Evolutionary conservation across 495 filamentous ascomycete species (phyloP), one percentile per base, ranked within the genome.

Genomic region (Aspergillus baeticus): DNA sequence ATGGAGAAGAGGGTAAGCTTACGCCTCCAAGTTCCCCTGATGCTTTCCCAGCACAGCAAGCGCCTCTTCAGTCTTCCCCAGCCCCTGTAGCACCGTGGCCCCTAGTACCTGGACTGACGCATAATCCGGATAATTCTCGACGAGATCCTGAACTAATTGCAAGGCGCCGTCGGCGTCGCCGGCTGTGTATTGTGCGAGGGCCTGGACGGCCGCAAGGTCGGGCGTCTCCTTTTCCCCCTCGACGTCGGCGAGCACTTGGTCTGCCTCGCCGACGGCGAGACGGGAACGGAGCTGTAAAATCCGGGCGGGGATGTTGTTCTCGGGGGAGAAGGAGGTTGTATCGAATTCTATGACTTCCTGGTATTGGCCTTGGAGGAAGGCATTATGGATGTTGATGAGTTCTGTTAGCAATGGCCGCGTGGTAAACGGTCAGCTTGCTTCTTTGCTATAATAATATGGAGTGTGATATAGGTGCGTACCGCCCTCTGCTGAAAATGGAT

Each of bases 351-450:
- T 70, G 59, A 94, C 91, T 53, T 83, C 76, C 50, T 87, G 77
- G 82, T 90, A 96, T 76, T 93, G 90, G 67, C 89, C 90, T 69
- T 92, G 89, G 80, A 94, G 88, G 83, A 96, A 97, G 78, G 89
- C 83, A 76, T 88, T 96, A 83, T 94, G 90, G 69, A 97, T 86
- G 79, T 92, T 96, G 71, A 96, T 85, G 62, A 98, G 85, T 77
- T 98, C 94, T 88, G 66, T 59, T 15, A 57, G 52, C 31, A 11
- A 55, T n/a, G n/a, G n/a, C n/a, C n/a, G n/a, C n/a, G n/a, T n/a
- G n/a, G n/a, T n/a, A n/a, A n/a, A n/a, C n/a, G n/a, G n/a, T n/a
- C n/a, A n/a, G n/a, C n/a, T n/a, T n/a, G n/a, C n/a, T n/a, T n/a
- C n/a, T n/a, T n/a, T n/a, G n/a, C n/a, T n/a, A n/a, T n/a, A n/a